Evolutionary conservation across 352 stramenopile species (phyloP), one percentile per base, ranked within the genome.

Genomic region (Pythium oligandrum): DNA sequence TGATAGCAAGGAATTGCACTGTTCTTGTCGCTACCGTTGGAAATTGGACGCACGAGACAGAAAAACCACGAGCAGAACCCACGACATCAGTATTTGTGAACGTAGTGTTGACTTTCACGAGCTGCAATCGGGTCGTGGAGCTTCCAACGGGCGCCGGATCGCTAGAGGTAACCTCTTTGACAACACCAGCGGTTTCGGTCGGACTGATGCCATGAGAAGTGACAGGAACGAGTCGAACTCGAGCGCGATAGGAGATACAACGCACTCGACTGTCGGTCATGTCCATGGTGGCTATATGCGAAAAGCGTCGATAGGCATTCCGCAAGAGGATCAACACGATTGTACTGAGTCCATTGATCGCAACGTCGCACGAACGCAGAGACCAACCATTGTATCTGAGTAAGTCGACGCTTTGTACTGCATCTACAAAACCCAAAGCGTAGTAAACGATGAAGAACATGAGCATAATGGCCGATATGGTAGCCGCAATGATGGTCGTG

Each of bases 241-340:
- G 43, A 3, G 39, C 17, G 44, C 38, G 44, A 31, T 51, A 58
- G 11, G 40, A 43, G 42, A 58, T 46, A 31, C 44, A 59, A n/a
- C 31, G 38, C 7, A 55, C 50, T 55, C 10, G 2, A 12, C n/a
- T 31, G 17, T 33, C 7, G 40, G 6, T 8, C 3, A 33, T 12
- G 10, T 40, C 33, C 3, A 40, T 10, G 12, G 4, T 17, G 4
- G 26, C 17, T 4, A 35, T 34, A 11, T 9, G 8, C 2, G 12
- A 32, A 4, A 8, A 53, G 30, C 54, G 53, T 0, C 62, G 62
- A n/a, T 55, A 54, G 5, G 57, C 57, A 11, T 70, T 70, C 3
- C 62, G 62, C 3, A 59, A 7, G 5, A 70, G 10, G 11, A 66
- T 5, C 17, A 59, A 5, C 31, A 46, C 26, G 8, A 58, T 54